These are phyloP conservation scores for Neltuma alba DNA, from an alignment of 306 rosid genomes.

Conservation along the genomic window DNA sequence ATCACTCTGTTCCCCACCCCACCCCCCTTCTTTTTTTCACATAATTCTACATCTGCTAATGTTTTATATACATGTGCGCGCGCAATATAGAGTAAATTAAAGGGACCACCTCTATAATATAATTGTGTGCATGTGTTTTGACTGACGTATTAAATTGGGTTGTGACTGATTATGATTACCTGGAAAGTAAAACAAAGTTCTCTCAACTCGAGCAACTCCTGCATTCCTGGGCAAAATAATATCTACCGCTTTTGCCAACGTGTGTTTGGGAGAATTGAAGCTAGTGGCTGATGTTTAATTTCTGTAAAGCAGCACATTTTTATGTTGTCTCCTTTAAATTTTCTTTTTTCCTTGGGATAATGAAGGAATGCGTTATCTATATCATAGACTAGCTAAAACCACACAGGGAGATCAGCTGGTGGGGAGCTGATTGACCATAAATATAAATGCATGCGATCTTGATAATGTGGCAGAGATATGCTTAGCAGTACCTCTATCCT, in stretches of 20 bases:
- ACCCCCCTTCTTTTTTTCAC: neutral
- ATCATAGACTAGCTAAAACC: neutral
- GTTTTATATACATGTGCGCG: too few species aligned
- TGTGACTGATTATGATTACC: neutral
- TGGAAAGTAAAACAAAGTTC: neutral
- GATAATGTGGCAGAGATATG: constrained; percentile 7
- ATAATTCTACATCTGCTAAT: neutral
- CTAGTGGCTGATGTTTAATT: too few species aligned
- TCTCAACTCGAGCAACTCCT: neutral
- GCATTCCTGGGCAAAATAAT: too few species aligned
- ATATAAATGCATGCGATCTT: constrained; percentile 11
- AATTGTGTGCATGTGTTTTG: neutral
- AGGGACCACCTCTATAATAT: neutral
- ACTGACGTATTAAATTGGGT: too few species aligned
- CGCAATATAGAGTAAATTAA: neutral
- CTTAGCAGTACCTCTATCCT: constrained; percentile 33
- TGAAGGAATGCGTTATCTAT: neutral
- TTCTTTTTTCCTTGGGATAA: neutral
- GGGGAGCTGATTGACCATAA: constrained; percentile 29
- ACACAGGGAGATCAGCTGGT: neutral
- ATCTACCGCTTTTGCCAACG: too few species aligned
- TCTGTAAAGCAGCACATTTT: too few species aligned
- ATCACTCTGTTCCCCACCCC: neutral
- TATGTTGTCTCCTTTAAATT: neutral
- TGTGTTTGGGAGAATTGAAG: neutral